Percentiles rank a stretch among this genome's conserved stretches.
phyloP scores from a whole-genome alignment of 257 asterid genomes.

The Plantago elongata region DNA sequence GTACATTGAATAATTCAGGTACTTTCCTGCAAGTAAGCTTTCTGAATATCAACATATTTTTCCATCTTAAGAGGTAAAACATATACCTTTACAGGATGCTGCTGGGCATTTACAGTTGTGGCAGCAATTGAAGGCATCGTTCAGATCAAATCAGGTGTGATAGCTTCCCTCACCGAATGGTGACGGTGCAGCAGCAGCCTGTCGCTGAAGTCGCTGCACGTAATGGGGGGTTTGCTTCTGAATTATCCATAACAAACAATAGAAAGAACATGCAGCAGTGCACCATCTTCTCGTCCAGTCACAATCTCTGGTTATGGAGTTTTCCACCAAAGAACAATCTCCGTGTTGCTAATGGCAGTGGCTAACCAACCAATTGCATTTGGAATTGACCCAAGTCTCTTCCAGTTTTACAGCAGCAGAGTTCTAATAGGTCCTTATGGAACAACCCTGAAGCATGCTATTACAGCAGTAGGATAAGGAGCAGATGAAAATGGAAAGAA shows the following conservation, averaged over 20 bases:
- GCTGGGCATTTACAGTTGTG: conserved; percentile 37
- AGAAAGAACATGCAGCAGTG: conserved; percentile 15
- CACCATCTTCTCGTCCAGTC: conserved; percentile 14
- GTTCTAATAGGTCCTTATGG: conserved; percentile 24
- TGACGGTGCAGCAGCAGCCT: conserved; percentile 25
- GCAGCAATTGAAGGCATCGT: conserved; percentile 29
- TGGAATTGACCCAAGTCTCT: conserved; percentile 11
- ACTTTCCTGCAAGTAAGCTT: too few species aligned
- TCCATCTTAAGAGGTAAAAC: not conserved
- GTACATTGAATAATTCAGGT: too few species aligned
- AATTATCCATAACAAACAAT: conserved; percentile 25
- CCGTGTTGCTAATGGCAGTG: conserved; percentile 25
- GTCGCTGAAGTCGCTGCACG: not conserved
- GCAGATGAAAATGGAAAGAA: conserved; percentile 20
- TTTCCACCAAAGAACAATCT: too few species aligned
- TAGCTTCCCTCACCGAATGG: conserved; percentile 23
- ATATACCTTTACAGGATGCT: conserved; percentile 20
- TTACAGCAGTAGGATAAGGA: conserved; percentile 33
- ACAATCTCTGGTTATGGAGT: conserved; percentile 26
- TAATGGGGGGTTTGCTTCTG: conserved; percentile 25
- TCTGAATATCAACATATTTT: not conserved
- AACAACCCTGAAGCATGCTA: conserved; percentile 14
- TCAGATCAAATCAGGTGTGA: conserved; percentile 18
- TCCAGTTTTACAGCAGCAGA: conserved; percentile 25
- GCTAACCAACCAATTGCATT: conserved; percentile 26